A percentile compares a stretch with the other conserved stretches of the same genome.
Evolutionary conservation across 202 grass and related monocot genomes (phyloP).

Genomic region (Eragrostis tef): DNA sequence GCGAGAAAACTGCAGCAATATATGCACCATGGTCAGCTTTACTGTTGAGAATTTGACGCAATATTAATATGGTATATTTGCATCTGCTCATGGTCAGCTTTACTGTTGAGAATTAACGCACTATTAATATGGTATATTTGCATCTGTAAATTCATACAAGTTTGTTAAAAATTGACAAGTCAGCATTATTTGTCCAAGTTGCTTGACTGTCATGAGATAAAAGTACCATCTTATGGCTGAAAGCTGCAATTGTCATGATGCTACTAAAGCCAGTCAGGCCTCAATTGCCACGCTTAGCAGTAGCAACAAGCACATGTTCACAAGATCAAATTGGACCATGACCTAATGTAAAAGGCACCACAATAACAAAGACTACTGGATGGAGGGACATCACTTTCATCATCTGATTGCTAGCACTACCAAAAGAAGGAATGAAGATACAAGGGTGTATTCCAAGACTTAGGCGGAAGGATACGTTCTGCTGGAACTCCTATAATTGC

Average conservation of each 20-base stretch:
- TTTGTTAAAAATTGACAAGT: constrained; percentile 17
- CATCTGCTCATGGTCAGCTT: constrained; percentile 44
- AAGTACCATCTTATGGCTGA: constrained; percentile 23
- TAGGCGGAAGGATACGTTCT: constrained; percentile 15
- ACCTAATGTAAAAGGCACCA: constrained; percentile 40
- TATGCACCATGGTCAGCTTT: constrained; percentile 41
- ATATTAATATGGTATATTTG: constrained; percentile 3
- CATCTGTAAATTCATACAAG: constrained; percentile 31
- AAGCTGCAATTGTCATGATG: constrained; percentile 43
- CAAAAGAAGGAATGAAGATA: constrained; percentile 18
- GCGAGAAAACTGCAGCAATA: constrained; percentile 81
- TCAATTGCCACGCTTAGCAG: constrained; percentile 40
- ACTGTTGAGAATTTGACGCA: background rate
- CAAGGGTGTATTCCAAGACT: constrained; percentile 34
- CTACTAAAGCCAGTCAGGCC: constrained; percentile 21
- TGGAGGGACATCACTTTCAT: constrained; percentile 49
- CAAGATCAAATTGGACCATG: constrained; percentile 47
- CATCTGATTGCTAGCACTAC: constrained; percentile 27
- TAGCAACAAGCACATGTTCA: constrained; percentile 45
- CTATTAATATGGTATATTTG: constrained; percentile 7
- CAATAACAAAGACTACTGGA: constrained; percentile 35
- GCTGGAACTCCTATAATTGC: constrained; percentile 24
- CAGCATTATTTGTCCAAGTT: constrained; percentile 29
- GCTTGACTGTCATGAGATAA: constrained; percentile 28
- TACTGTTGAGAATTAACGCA: constrained; percentile 1